Evolutionary conservation across 176 grass and related monocot species (phyloP).

Genomic region (Paspalum notatum): DNA sequence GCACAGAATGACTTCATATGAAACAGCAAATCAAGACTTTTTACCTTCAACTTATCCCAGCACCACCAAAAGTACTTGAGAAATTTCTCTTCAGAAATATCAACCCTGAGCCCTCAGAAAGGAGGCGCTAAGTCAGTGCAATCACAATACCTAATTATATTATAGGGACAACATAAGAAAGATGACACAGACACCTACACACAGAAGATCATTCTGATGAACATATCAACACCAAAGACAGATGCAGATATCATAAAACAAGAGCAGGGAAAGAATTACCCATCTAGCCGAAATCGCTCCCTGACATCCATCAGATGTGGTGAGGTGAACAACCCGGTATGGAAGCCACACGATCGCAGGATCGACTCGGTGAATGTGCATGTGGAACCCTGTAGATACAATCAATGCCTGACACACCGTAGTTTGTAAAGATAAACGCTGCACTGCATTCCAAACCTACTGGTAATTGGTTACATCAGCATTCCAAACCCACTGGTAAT

Average conservation of each 20-base stretch:
- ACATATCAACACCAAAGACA: neutral
- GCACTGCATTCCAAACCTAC: neutral
- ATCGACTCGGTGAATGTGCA: constrained; percentile 88
- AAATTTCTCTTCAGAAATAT: constrained; percentile 93
- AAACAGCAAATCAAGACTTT: neutral
- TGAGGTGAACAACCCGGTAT: constrained; percentile 81
- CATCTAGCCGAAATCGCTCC: constrained; percentile 68
- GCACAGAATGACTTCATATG: neutral
- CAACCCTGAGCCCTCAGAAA: constrained; percentile 50
- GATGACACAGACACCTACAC: neutral
- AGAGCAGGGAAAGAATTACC: constrained; percentile 42
- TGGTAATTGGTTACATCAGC: neutral
- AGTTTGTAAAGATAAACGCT: neutral
- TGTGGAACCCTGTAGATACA: constrained; percentile 70
- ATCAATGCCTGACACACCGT: neutral
- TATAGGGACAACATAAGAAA: constrained; percentile 1
- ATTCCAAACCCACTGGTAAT: neutral
- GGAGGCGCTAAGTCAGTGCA: constrained; percentile 23
- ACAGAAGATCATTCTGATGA: neutral
- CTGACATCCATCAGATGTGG: constrained; percentile 84
- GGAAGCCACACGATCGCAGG: constrained; percentile 68
- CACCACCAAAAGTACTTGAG: constrained; percentile 88
- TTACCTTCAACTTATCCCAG: constrained; percentile 85
- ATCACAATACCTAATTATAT: constrained; percentile 8
- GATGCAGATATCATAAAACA: neutral